A percentile compares a stretch with the other conserved stretches of the same genome.
Evolutionary conservation across 352 stramenopile genomes (phyloP).

Genomic region (Phytophthora pinifolia): DNA sequence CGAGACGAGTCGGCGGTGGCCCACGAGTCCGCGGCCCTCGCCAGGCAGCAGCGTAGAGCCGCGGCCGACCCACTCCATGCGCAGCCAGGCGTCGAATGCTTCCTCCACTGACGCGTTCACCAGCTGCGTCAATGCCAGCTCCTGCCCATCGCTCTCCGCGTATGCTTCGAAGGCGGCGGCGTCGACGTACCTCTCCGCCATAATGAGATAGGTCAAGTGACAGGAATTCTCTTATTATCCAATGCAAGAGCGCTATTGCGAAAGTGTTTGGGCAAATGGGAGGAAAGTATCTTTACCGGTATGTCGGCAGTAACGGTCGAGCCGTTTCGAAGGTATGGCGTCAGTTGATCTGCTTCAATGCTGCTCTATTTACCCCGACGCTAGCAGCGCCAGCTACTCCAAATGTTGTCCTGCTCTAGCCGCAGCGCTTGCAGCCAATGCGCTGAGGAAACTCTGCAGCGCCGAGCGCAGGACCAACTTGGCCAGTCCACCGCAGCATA

Average conservation of each 20-base stretch:
- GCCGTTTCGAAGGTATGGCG: background rate
- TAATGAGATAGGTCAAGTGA: too few relatives aligned
- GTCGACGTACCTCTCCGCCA: constrained; percentile 44
- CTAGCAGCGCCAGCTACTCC: constrained; percentile 12
- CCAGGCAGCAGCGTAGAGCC: constrained; percentile 36
- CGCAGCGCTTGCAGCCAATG: constrained; percentile 24
- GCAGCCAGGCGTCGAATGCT: constrained; percentile 54
- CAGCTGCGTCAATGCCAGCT: constrained; percentile 43
- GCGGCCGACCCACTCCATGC: constrained; percentile 42
- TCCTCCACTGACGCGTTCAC: constrained; percentile 34
- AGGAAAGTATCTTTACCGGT: constrained; percentile 23
- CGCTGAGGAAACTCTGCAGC: constrained; percentile 33
- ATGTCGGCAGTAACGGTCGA: background rate
- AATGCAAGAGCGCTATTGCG: constrained; percentile 4
- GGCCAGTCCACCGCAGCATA: constrained; percentile 46
- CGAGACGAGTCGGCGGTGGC: constrained; percentile 40
- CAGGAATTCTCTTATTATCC: background rate
- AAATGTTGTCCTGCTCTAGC: constrained; percentile 13
- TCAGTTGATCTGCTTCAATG: background rate
- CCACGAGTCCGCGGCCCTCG: constrained; percentile 41
- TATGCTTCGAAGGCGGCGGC: constrained; percentile 41
- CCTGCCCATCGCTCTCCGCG: constrained; percentile 50
- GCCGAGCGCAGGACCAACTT: constrained; percentile 38
- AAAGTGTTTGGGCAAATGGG: constrained; percentile 5
- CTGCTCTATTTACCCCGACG: background rate